These are phyloP conservation scores for Ophiocordyceps sinensis DNA, from an alignment of 2,329 filamentous ascomycete species.

Conservation along the genomic window DNA sequence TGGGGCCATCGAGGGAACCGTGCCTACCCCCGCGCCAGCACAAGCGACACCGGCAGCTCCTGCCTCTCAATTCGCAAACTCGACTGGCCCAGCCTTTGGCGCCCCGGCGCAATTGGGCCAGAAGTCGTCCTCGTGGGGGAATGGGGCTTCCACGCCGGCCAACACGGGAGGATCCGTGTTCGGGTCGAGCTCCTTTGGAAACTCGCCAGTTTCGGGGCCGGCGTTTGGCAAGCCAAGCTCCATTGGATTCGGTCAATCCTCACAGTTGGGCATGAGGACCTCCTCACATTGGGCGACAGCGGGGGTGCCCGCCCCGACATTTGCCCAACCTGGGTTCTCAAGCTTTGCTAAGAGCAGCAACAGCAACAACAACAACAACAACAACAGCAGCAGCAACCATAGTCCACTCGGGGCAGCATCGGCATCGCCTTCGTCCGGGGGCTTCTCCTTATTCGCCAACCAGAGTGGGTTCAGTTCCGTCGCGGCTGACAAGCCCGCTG, in stretches of 20 bases:
- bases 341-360: slow-evolving; percentile 21
- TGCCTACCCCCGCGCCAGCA: slow-evolving; percentile 13
- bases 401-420: slow-evolving; percentile 22
- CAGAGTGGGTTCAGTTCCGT: slow-evolving; percentile 41
- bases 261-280: slow-evolving; percentile 28
- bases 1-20: slow-evolving; percentile 27
- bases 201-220: slow-evolving; percentile 19
- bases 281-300: slow-evolving; percentile 42
- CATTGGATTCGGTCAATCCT: slow-evolving; percentile 39
- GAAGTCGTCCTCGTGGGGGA: slow-evolving; percentile 36
- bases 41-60: slow-evolving; percentile 13
- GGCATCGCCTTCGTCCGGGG: slow-evolving; percentile 22
- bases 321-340: slow-evolving; percentile 40
- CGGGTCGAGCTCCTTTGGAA: slow-evolving; percentile 30
- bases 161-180: slow-evolving; percentile 23
- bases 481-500: slow-evolving; percentile 18
- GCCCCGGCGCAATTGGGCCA: slow-evolving; percentile 32
- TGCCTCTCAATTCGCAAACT: slow-evolving; percentile 16
- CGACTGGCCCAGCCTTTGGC: slow-evolving; percentile 25
- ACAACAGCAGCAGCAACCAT: slow-evolving; percentile 10
- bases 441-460: slow-evolving; percentile 39
- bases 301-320: slow-evolving; percentile 24
- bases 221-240: slow-evolving; percentile 34
- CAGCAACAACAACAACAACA: too few species aligned
- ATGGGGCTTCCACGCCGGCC: slow-evolving; percentile 15